phyloP scores from a whole-genome alignment of 2,329 filamentous ascomycete genomes.

The Aspergillus terreus region DNA sequence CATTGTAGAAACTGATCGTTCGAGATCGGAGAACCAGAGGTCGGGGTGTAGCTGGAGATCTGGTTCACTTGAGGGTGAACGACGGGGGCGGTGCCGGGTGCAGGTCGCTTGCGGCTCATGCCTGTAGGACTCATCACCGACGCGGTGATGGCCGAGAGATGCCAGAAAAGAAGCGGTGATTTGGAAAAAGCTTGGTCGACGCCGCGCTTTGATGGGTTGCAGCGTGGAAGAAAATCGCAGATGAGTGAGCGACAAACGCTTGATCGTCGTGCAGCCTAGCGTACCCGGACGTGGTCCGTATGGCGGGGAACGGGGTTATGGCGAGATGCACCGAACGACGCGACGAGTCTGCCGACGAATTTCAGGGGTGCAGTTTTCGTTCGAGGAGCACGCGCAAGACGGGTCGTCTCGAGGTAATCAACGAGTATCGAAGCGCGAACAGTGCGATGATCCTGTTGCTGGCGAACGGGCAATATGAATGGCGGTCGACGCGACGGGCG shows the following conservation, averaged over 20 bases:
- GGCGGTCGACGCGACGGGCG: background rate
- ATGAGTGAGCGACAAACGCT: background rate
- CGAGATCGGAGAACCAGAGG: slow-evolving; percentile 42
- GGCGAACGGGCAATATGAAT: background rate
- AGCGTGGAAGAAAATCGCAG: background rate
- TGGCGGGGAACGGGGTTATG: background rate
- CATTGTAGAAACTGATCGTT: slow-evolving; percentile 55
- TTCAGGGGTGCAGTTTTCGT: too few relatives aligned
- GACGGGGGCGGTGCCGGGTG: slow-evolving; percentile 66
- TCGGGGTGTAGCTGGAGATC: slow-evolving; percentile 45
- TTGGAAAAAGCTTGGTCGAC: background rate
- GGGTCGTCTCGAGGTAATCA: background rate
- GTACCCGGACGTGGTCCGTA: background rate
- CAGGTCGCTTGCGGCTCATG: slow-evolving; percentile 64
- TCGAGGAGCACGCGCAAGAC: background rate
- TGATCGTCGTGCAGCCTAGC: background rate
- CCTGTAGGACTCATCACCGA: slow-evolving; percentile 40
- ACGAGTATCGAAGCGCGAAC: background rate
- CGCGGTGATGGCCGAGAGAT: slow-evolving; percentile 8
- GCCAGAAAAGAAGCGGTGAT: background rate
- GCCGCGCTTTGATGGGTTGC: too few relatives aligned
- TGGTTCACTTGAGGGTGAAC: slow-evolving; percentile 53
- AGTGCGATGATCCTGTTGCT: background rate
- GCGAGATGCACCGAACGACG: background rate
- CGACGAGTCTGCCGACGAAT: too few relatives aligned